Base-by-base conservation (phyloP, 352 stramenopile species). In the Pythium vanterpoolii region DNA sequence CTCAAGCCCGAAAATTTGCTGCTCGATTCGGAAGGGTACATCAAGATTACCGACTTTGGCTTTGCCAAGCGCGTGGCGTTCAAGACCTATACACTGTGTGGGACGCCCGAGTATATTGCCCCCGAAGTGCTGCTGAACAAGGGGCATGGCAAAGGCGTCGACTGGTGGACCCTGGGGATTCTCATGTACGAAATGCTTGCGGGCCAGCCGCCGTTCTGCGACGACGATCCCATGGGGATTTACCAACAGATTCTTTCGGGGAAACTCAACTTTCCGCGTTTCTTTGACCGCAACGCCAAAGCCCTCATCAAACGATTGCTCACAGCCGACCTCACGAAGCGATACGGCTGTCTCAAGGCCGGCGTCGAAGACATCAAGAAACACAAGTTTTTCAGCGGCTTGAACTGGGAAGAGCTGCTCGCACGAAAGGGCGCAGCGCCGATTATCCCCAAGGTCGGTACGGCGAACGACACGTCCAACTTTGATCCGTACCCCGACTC, bases 121-220 rank as follows among this genome's bases (percentile, higher is more conserved):
- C 90, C 92, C 0, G 92, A 98, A 66, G 90, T 98, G 43, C 58
- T 95, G 64, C 74, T 94, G 13, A 94, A 94, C 80, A 94, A 94
- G 42, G 86, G 86, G 21, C 86, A 95, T 67, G 84, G 84, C 68
- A 94, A 94, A 43, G 94, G 90, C 19, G 92, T 98, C 13, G 94
- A 98, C 67, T 98, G 92, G 92, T 99, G 96, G 96, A 98, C 96
- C 16, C 72, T 99, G 39, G 96, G 96, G 42, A 98, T 98, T 50
- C 74, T 99, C 50, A 86, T 98, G n/a, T 99, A 97, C 65, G 95
- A 98, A 79, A 98, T 99, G 96, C 86, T 98, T 5, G 92, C 93
- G 23, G 96, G 96, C 11, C 93, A 98, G 72, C 96, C 96, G 19
- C 96, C 96, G 11, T 98, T 98, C 69, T 96, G 95, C 59, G 94